phyloP scores from a whole-genome alignment of 257 asterid genomes.

The Scutellaria barbata region DNA sequence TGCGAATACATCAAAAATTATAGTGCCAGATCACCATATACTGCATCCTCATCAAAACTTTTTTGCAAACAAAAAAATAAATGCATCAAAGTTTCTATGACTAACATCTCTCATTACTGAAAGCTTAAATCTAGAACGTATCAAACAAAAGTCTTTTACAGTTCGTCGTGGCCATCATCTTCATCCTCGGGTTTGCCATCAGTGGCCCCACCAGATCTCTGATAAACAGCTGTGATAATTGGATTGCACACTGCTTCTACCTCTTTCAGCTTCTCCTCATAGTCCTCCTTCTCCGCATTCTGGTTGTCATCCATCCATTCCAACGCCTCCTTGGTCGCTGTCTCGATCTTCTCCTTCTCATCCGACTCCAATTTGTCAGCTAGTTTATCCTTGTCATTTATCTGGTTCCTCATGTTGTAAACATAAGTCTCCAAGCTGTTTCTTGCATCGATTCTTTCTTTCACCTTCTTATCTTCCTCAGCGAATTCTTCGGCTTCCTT shows the following conservation, averaged over 20 bases:
- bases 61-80: conserved; percentile 15
- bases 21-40: neutral
- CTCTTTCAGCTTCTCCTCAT: conserved; percentile 94
- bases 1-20: no score
- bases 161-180: conserved; percentile 75
- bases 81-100: conserved; percentile 22
- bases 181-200: conserved; percentile 61
- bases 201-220: conserved; percentile 88
- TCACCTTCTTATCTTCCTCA: conserved; percentile 94
- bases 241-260: conserved; percentile 94
- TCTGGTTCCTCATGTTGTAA: conserved; percentile 96
- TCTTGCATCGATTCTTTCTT: conserved; percentile 80
- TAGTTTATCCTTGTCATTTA: conserved; percentile 90
- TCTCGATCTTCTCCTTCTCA: conserved; percentile 94
- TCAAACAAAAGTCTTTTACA: conserved; percentile 33
- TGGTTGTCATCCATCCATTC: conserved; percentile 98
- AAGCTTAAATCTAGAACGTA: conserved; percentile 16
- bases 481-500: conserved; percentile 93
- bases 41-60: conserved; percentile 37
- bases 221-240: conserved; percentile 85
- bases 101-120: conserved; percentile 26
- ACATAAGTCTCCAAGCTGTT: conserved; percentile 85
- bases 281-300: conserved; percentile 83
- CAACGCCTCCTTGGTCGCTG: conserved; percentile 87
- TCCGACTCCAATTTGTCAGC: conserved; percentile 84